Base-by-base conservation (phyloP, 208 protist species). In the Wallacemonas sp. region DNA sequence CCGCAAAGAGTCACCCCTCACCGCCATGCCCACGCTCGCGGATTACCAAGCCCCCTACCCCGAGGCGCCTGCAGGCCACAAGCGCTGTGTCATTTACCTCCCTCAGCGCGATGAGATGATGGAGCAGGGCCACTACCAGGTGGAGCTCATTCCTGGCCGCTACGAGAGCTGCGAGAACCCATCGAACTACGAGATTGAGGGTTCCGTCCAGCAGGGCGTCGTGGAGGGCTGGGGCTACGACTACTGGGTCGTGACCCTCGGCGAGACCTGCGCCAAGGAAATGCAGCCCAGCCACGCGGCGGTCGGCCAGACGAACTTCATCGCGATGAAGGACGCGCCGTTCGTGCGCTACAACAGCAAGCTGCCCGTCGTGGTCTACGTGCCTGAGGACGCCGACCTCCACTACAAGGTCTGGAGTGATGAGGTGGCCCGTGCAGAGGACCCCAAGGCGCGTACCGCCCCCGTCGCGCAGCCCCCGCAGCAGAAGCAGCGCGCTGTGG, bases 311-410 rank as follows among this genome's bases (percentile, higher is more conserved):
- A 57, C 20, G 7, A 44, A 46, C 54, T 65, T 49, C 41, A 45
- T 65, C 42, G 2, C 48, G 18, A 49, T 68, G 48, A 57, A 55
- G 22, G 65, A 79, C 29, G 46, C 22, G 12, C 67, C 57, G 14
- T 55, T 82, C 20, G 18, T 73, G 3, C n/a, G 33, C 42, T 85
- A 85, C 54, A 85, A 81, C 57, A 81, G 75, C 65, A 79, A 70
- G 68, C 62, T 77, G 23, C 80, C 80, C n/a, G 72, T 82, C 11
- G 82, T 87, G 23, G 75, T 87, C 46, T 87, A 84, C 71, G 59
- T 79, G 32, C 78, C 82, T 12, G 57, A 84, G 59, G 78, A 66
- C 14, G 63, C 61, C 11, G 82, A 84, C 52, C 55, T 87, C 42
- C 82, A 54, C 49, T 87, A 87, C 75, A 65, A 69, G 28, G 46